Evolutionary conservation across 495 filamentous ascomycete species (phyloP).

Genomic region (Cryomyces antarcticus): DNA sequence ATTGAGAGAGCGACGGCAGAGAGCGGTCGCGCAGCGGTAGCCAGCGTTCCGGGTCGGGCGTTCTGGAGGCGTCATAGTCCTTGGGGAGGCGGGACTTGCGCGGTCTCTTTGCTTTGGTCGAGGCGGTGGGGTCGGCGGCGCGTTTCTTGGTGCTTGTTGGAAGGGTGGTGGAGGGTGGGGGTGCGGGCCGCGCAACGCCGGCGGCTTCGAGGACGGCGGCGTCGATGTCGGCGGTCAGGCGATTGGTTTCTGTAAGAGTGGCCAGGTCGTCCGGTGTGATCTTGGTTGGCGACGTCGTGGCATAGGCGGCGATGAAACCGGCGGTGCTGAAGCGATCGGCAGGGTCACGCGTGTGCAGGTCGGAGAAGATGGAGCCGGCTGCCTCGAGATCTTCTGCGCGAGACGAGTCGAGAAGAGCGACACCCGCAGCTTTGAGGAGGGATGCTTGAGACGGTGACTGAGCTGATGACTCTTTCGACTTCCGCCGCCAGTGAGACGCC

Average conservation of each 20-base stretch:
- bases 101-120: slow-evolving; percentile 41
- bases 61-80: slow-evolving; percentile 54
- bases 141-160: slow-evolving; percentile 34
- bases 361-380: slow-evolving; percentile 56
- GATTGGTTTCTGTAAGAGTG: slow-evolving; percentile 41
- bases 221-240: slow-evolving; percentile 46
- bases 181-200: slow-evolving; percentile 47
- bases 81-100: slow-evolving; percentile 55
- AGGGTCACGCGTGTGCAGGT: slow-evolving; percentile 39
- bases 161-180: slow-evolving; percentile 14
- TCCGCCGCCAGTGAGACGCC: slow-evolving; percentile 55
- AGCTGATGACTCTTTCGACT: slow-evolving; percentile 17
- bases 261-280: slow-evolving; percentile 34
- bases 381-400: slow-evolving; percentile 39
- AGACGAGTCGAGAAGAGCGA: slow-evolving; percentile 55
- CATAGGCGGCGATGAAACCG: slow-evolving; percentile 68
- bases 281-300: slow-evolving; percentile 40
- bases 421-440: slow-evolving; percentile 61
- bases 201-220: slow-evolving; percentile 47
- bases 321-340: slow-evolving; percentile 46
- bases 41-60: slow-evolving; percentile 79
- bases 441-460: slow-evolving; percentile 26
- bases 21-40: slow-evolving; percentile 69
- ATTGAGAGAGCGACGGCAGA: too few relatives aligned
- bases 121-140: slow-evolving; percentile 21